Conservation (phyloP, 495 filamentous ascomycete genomes). For the Penicillium parvum region DNA sequence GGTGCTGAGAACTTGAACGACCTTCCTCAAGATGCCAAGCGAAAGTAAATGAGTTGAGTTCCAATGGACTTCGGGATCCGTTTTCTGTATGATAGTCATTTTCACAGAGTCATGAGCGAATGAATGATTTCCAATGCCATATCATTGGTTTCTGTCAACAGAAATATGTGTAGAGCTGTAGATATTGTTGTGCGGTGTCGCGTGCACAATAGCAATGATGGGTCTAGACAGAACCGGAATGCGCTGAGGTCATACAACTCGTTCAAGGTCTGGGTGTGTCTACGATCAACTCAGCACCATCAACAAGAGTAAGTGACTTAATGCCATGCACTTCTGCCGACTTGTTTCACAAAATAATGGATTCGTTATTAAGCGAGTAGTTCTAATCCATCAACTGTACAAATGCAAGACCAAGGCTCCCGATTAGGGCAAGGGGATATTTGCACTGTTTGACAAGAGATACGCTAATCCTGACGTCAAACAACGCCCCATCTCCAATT, state of each 20-base stretch:
- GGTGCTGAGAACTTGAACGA: constrained; percentile 47
- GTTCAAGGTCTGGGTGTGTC: background rate
- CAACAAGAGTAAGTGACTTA: too few species aligned
- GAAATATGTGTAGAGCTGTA: background rate
- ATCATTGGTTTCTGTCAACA: background rate
- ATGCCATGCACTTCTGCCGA: too few species aligned
- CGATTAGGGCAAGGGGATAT: constrained; percentile 4
- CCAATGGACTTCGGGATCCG: constrained; percentile 11
- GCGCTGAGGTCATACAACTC: too few species aligned
- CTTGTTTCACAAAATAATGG: too few species aligned
- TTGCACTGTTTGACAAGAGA: constrained; percentile 8
- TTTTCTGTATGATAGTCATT: constrained; percentile 19
- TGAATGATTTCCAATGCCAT: constrained; percentile 9
- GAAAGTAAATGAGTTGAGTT: constrained; percentile 16
- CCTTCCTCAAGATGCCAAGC: constrained; percentile 49
- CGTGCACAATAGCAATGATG: background rate
- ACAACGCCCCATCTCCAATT: background rate
- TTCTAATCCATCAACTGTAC: background rate
- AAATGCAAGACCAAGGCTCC: background rate
- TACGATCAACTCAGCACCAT: too few species aligned
- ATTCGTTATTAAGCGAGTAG: too few species aligned
- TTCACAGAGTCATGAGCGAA: constrained; percentile 15
- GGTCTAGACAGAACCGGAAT: too few species aligned
- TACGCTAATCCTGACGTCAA: constrained; percentile 18
- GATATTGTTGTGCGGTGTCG: too few species aligned